Base-by-base conservation (phyloP, 164 flowering plant species). In the Sedum album region DNA sequence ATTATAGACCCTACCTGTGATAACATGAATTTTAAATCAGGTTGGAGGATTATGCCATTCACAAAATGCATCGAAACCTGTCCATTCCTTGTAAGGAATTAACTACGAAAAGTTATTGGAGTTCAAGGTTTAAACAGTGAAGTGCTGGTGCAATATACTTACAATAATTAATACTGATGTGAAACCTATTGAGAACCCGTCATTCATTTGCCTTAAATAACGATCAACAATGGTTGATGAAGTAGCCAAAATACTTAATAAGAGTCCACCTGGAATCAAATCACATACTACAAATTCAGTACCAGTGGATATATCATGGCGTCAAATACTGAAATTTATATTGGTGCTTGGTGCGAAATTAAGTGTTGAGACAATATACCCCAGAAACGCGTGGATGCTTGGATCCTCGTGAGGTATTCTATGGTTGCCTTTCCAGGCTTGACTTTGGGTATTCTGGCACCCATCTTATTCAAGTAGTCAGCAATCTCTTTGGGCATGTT, bases 371-470 rank as follows among this genome's bases (percentile, higher is more conserved):
- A 30, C 17, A 39, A 28, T 49, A 18, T 84, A 95, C 99, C 99
- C 99, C 99, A 95, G 77, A 95, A 95, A 41, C 97, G 92, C 18
- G 99, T 90, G 28, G 99, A 95, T 69, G 97, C 94, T 79, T 95
- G 99, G 57, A 92, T 81, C 79, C 86, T 88, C 33, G 96, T 79
- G 48, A 95, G 81, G 79, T 92, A 84, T 57, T 84, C 94, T 49
- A 95, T 78, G 57, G 97, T 90, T 70, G 97, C 94, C 75, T 86
- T 90, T 67, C 99, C 99, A 70, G 99, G 99, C 80, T 95, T 95
- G 75, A 95, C 74, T 62, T 82, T 84, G 67, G 99, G 97, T 75
- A 95, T 84, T 81, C 99, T 85, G 30, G 97, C 99, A 68, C 97
- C 99, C 92, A 92, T 95, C 82, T 90, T 92, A 68, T 88, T 92